Evolutionary conservation across 2,329 filamentous ascomycete genomes (phyloP).

Genomic region (Penicillium sp.): DNA sequence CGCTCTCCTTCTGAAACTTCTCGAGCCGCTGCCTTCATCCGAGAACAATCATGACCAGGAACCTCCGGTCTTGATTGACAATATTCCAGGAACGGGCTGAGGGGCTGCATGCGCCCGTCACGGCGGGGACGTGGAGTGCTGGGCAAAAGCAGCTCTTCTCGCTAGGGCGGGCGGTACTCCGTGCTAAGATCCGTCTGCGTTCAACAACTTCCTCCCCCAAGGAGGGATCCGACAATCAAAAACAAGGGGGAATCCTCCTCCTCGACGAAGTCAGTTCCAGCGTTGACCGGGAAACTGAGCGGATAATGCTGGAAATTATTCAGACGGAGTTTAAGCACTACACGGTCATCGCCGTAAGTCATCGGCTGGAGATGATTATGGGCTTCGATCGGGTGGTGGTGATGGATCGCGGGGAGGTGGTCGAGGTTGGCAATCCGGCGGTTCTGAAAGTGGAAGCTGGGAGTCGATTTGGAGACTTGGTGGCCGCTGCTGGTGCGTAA

Average conservation of each 20-base stretch:
- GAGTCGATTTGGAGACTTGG: conserved; percentile 2
- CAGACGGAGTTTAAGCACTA: conserved; percentile 29
- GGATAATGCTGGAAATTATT: conserved; percentile 32
- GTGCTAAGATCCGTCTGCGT: not conserved
- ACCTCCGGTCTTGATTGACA: not conserved
- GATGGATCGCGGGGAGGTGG: conserved; percentile 17
- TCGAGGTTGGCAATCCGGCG: conserved; percentile 1
- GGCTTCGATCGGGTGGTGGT: conserved; percentile 36
- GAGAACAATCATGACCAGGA: not conserved
- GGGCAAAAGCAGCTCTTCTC: conserved; percentile 7
- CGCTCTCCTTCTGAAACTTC: not conserved
- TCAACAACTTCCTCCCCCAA: not conserved
- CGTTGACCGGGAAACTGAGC: conserved; percentile 16
- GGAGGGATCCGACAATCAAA: not conserved
- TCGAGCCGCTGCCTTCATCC: not conserved
- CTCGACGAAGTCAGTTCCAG: conserved; percentile 11
- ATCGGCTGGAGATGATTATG: conserved; percentile 36
- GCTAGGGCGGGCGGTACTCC: not conserved
- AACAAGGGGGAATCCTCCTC: not conserved
- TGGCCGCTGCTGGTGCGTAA: not conserved
- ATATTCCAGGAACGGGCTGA: not conserved
- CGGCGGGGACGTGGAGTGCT: not conserved
- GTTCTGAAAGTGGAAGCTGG: not conserved
- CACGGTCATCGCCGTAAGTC: conserved; percentile 36
- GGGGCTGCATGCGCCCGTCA: not conserved